Conservation (phyloP, 1,284 basidiomycete genomes). For the Marasmius tenuissimus region DNA sequence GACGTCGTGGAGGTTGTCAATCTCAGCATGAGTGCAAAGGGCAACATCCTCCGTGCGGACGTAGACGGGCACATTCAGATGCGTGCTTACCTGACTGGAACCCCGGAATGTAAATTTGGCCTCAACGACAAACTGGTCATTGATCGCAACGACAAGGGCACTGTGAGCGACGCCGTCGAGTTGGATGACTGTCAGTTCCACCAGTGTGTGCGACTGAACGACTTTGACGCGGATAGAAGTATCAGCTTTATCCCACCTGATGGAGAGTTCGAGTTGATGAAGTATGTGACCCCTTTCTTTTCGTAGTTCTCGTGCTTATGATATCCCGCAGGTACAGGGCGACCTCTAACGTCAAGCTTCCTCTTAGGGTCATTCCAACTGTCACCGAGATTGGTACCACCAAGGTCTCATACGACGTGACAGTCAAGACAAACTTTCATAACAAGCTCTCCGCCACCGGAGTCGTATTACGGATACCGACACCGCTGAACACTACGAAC, state of each 20-base stretch:
- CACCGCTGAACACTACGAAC: slow-evolving; percentile 90
- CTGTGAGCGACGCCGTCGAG: slow-evolving; percentile 81
- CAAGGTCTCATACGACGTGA: slow-evolving; percentile 89
- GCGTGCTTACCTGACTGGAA: slow-evolving; percentile 95
- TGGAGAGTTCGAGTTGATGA: slow-evolving; percentile 99
- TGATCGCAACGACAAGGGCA: slow-evolving; percentile 76
- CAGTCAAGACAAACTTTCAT: slow-evolving; percentile 88
- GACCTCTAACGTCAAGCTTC: slow-evolving; percentile 94
- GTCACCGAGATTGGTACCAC: slow-evolving; percentile 92
- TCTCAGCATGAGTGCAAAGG: slow-evolving; percentile 94
- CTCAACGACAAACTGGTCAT: slow-evolving; percentile 97
- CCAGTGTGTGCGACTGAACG: slow-evolving; percentile 93
- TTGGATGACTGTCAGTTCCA: slow-evolving; percentile 98
- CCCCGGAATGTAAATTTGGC: slow-evolving; percentile 97
- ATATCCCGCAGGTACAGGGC: slow-evolving; percentile 77
- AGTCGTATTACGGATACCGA: slow-evolving; percentile 92
- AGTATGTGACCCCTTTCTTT: slow-evolving; percentile 39
- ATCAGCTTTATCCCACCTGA: slow-evolving; percentile 98
- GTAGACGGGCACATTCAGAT: slow-evolving; percentile 98
- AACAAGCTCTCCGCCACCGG: slow-evolving; percentile 92
- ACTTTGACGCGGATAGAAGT: slow-evolving; percentile 90
- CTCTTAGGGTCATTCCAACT: slow-evolving; percentile 87
- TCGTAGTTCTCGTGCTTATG: slow-evolving; percentile 8
- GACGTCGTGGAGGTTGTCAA: slow-evolving; percentile 98
- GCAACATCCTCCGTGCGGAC: slow-evolving; percentile 91